These are phyloP conservation scores for Penicillium italicum DNA, from an alignment of 2,329 filamentous ascomycete genomes.

Conservation along the genomic window DNA sequence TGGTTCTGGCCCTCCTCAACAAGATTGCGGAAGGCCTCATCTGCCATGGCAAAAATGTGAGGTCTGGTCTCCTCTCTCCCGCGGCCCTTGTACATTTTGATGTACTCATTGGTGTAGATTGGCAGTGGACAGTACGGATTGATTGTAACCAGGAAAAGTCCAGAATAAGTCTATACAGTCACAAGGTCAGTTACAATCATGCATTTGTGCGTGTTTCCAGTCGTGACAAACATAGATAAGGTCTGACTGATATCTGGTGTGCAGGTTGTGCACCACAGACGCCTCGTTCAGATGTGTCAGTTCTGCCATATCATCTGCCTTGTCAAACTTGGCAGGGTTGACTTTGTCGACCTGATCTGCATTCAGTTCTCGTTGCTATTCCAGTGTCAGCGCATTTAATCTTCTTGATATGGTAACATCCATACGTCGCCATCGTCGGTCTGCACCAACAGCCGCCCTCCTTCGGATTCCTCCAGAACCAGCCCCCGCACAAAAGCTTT, in stretches of 20 bases:
- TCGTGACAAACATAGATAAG: slow-evolving; percentile 69
- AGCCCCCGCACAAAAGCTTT: slow-evolving; percentile 88
- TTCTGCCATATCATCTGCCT: slow-evolving; percentile 98
- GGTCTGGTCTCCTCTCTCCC: slow-evolving; percentile 91
- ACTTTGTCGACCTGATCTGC: slow-evolving; percentile 92
- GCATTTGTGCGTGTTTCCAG: neutral
- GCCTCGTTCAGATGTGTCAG: slow-evolving; percentile 96
- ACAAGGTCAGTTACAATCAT: slow-evolving; percentile 1
- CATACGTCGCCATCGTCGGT: slow-evolving; percentile 87
- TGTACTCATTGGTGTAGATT: slow-evolving; percentile 94
- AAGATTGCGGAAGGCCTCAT: slow-evolving; percentile 91
- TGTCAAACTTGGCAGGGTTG: slow-evolving; percentile 99
- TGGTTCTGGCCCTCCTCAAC: slow-evolving; percentile 95
- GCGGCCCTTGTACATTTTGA: slow-evolving; percentile 96
- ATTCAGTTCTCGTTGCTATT: slow-evolving; percentile 79
- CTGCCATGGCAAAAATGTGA: slow-evolving; percentile 96
- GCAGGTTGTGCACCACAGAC: slow-evolving; percentile 94
- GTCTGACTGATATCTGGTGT: slow-evolving; percentile 91
- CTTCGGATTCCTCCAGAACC: slow-evolving; percentile 76
- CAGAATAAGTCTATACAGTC: slow-evolving; percentile 74
- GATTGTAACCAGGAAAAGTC: slow-evolving; percentile 91
- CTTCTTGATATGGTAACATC: slow-evolving; percentile 13
- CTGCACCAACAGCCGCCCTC: slow-evolving; percentile 73
- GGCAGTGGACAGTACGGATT: slow-evolving; percentile 94
- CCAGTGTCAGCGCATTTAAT: slow-evolving; percentile 20